Base-by-base conservation (phyloP, 306 rosid genomes). In the Ammopiptanthus mongolicus region DNA sequence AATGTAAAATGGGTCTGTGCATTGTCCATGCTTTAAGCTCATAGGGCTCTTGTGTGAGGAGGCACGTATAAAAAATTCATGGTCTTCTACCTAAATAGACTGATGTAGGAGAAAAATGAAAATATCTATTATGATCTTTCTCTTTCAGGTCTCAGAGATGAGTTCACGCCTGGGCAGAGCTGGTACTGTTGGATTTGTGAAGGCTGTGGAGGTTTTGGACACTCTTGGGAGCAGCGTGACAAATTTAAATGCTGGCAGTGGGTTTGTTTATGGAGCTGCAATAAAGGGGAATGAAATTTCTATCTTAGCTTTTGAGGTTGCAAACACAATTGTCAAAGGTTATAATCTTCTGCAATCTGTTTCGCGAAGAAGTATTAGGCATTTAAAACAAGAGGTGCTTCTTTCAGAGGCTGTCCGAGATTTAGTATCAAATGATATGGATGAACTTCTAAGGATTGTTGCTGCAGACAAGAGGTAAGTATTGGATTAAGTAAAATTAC, bases 171-270 rank as follows among this genome's bases (percentile, higher is more conserved):
- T 89, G 34, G 89, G 97, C 50, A 84, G 79, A 77, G 96, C 90
- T 33, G 87, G 92, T 7, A 85, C 81, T 37, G 17, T 56, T 69
- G 88, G 93, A 65, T 28, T 90, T 29, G 96, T 83, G 62, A 90
- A 79, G 81, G 97, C 97, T 0, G 90, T 88, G 72, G 93, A 90
- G 63, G 97, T 92, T 31, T 65, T 92, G 86, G 97, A 91, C 77
- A 87, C 89, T 21, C 96, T 91, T 76, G 97, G 97, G 75, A 91
- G 97, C 81, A 89, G 97, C 85, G 81, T 92, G 90, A 70, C 90
- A 0, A 90, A 85, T 84, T 81, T 92, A 56, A 89, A 92, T 73
- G 62, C 89, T 13, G 84, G 90, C 29, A 76, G 81, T 50, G 97
- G 93, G 2, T 92, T 92, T 66, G 79, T 75, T 68, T 82, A 93